Base-by-base conservation (phyloP, 1,284 basidiomycete species). In the Marasmius fiardii region DNA sequence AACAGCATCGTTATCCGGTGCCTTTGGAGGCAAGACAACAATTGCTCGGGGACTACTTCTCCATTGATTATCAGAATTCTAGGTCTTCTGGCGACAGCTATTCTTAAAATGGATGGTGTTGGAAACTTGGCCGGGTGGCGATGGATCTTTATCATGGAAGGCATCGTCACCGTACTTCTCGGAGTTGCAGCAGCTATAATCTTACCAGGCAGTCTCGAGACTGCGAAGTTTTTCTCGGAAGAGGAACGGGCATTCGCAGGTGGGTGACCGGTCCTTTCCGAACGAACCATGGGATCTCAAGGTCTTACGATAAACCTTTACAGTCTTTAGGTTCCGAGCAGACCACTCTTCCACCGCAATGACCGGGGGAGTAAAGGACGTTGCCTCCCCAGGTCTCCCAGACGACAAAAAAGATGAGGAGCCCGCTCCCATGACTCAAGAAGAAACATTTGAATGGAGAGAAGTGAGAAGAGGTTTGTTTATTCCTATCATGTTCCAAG, bases 121-220 rank as follows among this genome's bases (percentile, higher is more conserved):
- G 80, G 74, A 8, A 75, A 76, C 7, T 62, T 84, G 2, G 75
- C 77, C 11, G 54, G 55, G n/a, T 62, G 75, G 83, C 71, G 80
- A 55, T 88, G 85, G 83, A 87, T 88, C 51, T 87, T 85, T 68
- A 84, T 88, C 60, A 71, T 88, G 0, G 84, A 84, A 68, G 87
- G 86, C n/a, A 74, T 89, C 39, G 79, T 77, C 10, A 90, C 87
- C 0, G 71, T 86, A 23, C 33, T 87, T 11, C 67, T 78, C 16
- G 78, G 79, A 11, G 35, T 80, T 16, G 66, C 80, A 14, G 76
- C 85, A 2, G 78, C 77, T 56, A 71, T 75, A 53, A 67, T 85
- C 56, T 66, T 89, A 43, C 82, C 83, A 18, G 79, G 82, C 53
- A 82, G 83, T 63, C 75, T 89, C 31, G 70, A 73, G 31, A 78